Evolutionary conservation across 2,329 filamentous ascomycete species (phyloP), one percentile per base, ranked within the genome.

Genomic region (Trichoderma breve): DNA sequence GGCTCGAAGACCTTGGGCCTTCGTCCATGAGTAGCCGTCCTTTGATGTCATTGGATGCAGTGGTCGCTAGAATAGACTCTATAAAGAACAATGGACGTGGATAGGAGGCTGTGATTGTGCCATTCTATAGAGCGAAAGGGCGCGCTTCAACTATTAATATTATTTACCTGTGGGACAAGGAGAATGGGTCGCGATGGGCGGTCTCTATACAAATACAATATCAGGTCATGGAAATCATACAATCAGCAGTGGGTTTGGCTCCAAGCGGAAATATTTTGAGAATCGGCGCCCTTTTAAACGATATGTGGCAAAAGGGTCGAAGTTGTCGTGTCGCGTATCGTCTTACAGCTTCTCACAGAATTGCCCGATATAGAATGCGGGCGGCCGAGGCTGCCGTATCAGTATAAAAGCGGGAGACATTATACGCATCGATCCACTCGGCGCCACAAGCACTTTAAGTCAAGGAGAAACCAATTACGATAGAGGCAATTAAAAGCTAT

Each of bases 91-190:
- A 34, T 21, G 1, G 28, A 24, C 24, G 12, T 18, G 6, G 2
- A 18, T 11, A 32, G 65, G 9, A n/a, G 30, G 11, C 26, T 47
- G 65, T 36, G 65, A 26, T 5, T 24, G 26, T 6, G 26, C 65
- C 58, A 58, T 21, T 47, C 34, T 47, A 43, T 36, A 68, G 14
- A 58, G 34, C 9, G 7, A 43, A 21, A 47, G 65, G 24, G 64
- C 64, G 53, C 53, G 18, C 65, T 68, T 60, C 53, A 60, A 18
- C 65, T 58, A 58, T 68, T 68, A 68, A 68, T 68, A 68, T 43
- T 30, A 4, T 60, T 28, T 26, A n/a, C 18, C 34, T 14, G 15
- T 51, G 30, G 21, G 28, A 24, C 26, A n/a, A 26, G 47, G 47
- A 0, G 21, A n/a, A 47, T 18, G 26, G 24, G 26, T 67, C 32